Evolutionary conservation across 495 filamentous ascomycete genomes (phyloP), one percentile per base, ranked within the genome.

Genomic region (Penicillium soppii): DNA sequence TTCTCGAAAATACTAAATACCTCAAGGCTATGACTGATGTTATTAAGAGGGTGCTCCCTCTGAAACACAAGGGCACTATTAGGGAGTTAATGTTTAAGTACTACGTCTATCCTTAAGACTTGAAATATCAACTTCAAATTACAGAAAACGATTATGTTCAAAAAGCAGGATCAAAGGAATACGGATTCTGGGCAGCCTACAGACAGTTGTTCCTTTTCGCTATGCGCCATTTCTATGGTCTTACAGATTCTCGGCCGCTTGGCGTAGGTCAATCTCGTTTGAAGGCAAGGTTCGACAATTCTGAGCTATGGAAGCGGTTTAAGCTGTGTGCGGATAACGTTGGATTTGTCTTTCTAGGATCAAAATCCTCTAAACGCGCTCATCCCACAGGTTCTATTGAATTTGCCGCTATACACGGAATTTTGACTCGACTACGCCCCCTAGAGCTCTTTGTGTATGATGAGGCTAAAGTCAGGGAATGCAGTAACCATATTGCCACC

Each of bases 1-100:
- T 67, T 43, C 53, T 67, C 16, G 54, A 67, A 56, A 51, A 69
- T 40, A 55, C 49, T 10, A 69, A 69, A 51, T 63, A 65, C 44
- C 50, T 69, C 8, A 56, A 66, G 37, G 58, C 57, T 20, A 52
- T 51, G 32, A 52, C 43, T 19, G 54, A 54, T 32, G 55, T 67
- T 30, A 17, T 69, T 29, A 67, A 65, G 33, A 40, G 40, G 26
- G 20, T 65, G 7, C 53, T 69, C 5, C 62, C 54, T 27, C 17
- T 27, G 1, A 54, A 50, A 23, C 51, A 50, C 26, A 61, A 58
- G 40, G 52, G 52, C 36, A 58, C 54, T 25, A 48, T 63, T 12
- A 33, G 33, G 1, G 30, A 65, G 38, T 21, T 43, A 16, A 58
- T 63, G 39, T 25, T 42, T 10, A 12, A 20, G 2, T 44, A 51